Evolutionary conservation across 208 protist species (phyloP).

Genomic region (Trypanosoma mega): DNA sequence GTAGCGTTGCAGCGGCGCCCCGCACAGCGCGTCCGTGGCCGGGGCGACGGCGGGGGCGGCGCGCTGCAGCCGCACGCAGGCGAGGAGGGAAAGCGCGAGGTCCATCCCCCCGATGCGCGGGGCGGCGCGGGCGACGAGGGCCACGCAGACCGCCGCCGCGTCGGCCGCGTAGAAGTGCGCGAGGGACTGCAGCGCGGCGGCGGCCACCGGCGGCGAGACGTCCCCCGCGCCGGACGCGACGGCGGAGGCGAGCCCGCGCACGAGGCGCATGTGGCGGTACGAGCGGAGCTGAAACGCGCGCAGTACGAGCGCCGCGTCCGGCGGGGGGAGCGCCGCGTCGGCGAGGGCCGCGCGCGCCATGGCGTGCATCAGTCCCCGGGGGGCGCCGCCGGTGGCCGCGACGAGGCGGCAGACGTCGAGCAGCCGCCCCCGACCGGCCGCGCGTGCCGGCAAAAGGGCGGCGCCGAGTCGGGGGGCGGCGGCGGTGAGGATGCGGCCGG

Average conservation of each 20-base stretch:
- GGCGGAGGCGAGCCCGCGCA: slow-evolving; percentile 43
- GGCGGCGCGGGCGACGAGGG: slow-evolving; percentile 14
- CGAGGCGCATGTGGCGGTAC: slow-evolving; percentile 50
- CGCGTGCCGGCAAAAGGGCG: too few relatives aligned
- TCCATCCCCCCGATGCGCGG: slow-evolving; percentile 14
- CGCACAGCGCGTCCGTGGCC: slow-evolving; percentile 16
- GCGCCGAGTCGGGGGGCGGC: slow-evolving; percentile 37
- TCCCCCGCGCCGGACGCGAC: slow-evolving; percentile 18
- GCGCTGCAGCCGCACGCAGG: slow-evolving; percentile 20
- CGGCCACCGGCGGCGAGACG: slow-evolving; percentile 7
- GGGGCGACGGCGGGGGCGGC: slow-evolving; percentile 3
- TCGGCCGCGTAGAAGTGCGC: slow-evolving; percentile 25
- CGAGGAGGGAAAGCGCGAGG: slow-evolving; percentile 20
- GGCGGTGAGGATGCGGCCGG: slow-evolving; percentile 32
- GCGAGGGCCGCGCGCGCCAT: slow-evolving; percentile 34
- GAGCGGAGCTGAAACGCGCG: slow-evolving; percentile 43
- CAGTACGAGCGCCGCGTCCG: slow-evolving; percentile 36
- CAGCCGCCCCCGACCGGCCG: slow-evolving; percentile 29
- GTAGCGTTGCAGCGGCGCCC: slow-evolving; percentile 20
- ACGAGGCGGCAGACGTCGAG: slow-evolving; percentile 26
- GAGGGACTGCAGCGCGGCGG: slow-evolving; percentile 18
- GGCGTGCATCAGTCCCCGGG: slow-evolving; percentile 54
- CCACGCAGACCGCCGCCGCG: slow-evolving; percentile 19
- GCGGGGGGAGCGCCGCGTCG: slow-evolving; percentile 34
- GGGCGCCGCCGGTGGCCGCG: slow-evolving; percentile 30